Percentiles rank a stretch among this genome's conserved stretches.
These are phyloP conservation scores for Mycena albidolilacea DNA, from an alignment of 768 basidiomycete species.

Conservation along the genomic window DNA sequence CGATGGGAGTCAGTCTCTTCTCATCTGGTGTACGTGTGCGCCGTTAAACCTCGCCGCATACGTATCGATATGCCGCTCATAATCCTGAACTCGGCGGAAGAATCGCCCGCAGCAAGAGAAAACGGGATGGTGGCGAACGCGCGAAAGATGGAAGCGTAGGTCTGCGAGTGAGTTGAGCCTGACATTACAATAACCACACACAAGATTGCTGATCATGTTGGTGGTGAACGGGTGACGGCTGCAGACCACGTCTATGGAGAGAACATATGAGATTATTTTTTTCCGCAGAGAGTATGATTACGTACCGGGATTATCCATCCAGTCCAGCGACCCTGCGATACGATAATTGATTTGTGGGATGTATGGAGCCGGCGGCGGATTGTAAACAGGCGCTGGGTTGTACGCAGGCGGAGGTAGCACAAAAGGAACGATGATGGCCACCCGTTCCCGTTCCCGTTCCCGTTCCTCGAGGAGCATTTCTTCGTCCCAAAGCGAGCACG, in stretches of 20 bases:
- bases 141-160: constrained; percentile 43
- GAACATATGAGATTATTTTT: not conserved
- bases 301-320: constrained; percentile 45
- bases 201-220: constrained; percentile 42
- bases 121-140: constrained; percentile 43
- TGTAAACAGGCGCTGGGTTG: constrained; percentile 30
- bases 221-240: constrained; percentile 44
- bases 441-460: constrained; percentile 44
- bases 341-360: not conserved
- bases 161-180: constrained; percentile 45
- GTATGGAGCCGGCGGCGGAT: constrained; percentile 16
- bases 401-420: constrained; percentile 25
- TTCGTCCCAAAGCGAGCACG: constrained; percentile 57
- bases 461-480: constrained; percentile 52
- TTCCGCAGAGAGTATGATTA: not conserved
- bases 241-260: constrained; percentile 30
- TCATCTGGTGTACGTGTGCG: constrained; percentile 31
- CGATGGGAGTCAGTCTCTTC: constrained; percentile 20
- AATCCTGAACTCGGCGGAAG: constrained; percentile 42
- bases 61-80: constrained; percentile 41
- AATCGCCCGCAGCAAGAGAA: constrained; percentile 47
- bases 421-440: constrained; percentile 29
- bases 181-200: constrained; percentile 46
- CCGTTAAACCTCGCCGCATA: constrained; percentile 33
- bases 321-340: constrained; percentile 29